These are phyloP conservation scores for Podaxis sp. DNA, from an alignment of 768 basidiomycete genomes.

Conservation along the genomic window DNA sequence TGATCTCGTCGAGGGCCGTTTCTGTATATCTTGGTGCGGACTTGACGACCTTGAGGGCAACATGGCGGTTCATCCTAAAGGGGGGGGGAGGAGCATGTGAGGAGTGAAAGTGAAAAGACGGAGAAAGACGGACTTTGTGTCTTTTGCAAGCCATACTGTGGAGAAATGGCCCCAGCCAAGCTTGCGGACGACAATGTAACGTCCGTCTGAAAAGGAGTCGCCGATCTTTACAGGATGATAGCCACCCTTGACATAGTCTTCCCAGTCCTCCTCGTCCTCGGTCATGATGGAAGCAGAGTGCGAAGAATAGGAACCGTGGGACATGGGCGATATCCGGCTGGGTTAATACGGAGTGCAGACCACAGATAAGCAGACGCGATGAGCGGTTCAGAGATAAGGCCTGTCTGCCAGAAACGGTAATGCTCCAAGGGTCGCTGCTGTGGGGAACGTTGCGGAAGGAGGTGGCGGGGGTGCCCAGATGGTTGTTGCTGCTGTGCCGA, in stretches of 20 bases:
- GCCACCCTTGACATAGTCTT: conserved; percentile 79
- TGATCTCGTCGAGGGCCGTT: conserved; percentile 98
- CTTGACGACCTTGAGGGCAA: conserved; percentile 99
- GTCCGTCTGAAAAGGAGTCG: conserved; percentile 81
- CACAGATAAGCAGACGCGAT: conserved; percentile 2
- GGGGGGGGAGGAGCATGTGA: neutral
- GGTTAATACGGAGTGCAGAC: conserved; percentile 2
- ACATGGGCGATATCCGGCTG: conserved; percentile 37
- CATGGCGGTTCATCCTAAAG: conserved; percentile 86
- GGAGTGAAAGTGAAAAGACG: neutral
- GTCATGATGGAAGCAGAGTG: conserved; percentile 78
- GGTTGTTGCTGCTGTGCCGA: neutral
- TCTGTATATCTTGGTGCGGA: conserved; percentile 96
- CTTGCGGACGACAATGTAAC: conserved; percentile 91
- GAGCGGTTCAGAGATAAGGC: too few species aligned
- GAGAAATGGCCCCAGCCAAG: conserved; percentile 96
- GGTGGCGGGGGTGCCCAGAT: neutral
- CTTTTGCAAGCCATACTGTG: conserved; percentile 88
- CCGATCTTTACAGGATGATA: conserved; percentile 96
- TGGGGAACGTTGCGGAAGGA: neutral
- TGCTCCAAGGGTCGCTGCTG: neutral
- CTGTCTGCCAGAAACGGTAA: neutral
- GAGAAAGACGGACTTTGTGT: conserved; percentile 60
- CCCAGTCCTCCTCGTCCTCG: conserved; percentile 92
- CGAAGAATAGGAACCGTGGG: conserved; percentile 74